These are phyloP conservation scores for Dalbergia cochinchinensis DNA, from an alignment of 306 rosid species.

Conservation along the genomic window DNA sequence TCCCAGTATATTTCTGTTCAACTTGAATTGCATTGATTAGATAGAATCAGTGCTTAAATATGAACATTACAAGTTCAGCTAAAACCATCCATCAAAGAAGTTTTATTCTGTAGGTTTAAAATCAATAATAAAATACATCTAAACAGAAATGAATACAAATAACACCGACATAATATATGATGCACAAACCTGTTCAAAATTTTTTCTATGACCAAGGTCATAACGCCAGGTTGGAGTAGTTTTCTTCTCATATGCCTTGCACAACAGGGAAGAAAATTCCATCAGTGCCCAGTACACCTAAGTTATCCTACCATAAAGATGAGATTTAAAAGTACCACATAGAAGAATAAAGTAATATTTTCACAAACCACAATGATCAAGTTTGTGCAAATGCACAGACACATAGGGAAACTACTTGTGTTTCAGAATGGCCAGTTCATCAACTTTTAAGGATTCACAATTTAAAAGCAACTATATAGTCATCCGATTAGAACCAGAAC, in stretches of 20 bases:
- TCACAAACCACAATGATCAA: neutral
- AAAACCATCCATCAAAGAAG: neutral
- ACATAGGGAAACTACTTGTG: neutral
- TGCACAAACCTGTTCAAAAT: slow-evolving; percentile 90
- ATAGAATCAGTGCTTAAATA: slow-evolving; percentile 1
- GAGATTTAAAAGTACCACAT: neutral
- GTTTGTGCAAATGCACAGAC: neutral
- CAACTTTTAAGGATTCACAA: slow-evolving; percentile 2
- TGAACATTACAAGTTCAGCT: neutral
- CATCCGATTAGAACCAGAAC: slow-evolving; percentile 20
- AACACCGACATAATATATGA: neutral
- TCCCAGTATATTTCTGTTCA: neutral
- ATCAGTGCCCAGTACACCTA: slow-evolving; percentile 43
- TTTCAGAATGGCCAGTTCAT: neutral
- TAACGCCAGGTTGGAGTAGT: slow-evolving; percentile 95
- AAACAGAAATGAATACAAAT: neutral
- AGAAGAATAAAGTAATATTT: slow-evolving; percentile 15
- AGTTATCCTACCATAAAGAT: neutral
- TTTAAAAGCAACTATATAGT: slow-evolving; percentile 22
- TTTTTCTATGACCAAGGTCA: slow-evolving; percentile 93
- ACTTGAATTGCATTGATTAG: neutral
- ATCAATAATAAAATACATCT: slow-evolving; percentile 20
- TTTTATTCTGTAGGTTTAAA: neutral
- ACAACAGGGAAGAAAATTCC: slow-evolving; percentile 38
- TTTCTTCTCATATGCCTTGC: slow-evolving; percentile 97